Conservation (phyloP, 2,329 filamentous ascomycete genomes). For the Penicillium sp. region DNA sequence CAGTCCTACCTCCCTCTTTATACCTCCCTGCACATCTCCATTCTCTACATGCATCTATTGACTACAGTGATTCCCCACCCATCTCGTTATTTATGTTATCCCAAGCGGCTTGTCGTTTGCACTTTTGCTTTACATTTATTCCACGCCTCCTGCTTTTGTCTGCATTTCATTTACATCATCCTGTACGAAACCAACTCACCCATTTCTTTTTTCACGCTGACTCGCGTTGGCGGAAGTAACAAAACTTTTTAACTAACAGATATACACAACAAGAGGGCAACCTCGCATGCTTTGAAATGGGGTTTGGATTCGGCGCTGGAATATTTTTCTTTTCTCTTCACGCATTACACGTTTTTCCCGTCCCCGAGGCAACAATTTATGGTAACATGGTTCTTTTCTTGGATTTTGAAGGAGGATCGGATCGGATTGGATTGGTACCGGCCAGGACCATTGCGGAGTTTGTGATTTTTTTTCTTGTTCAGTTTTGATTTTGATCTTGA, state of each 20-base stretch:
- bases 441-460: conserved; percentile 8
- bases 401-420: conserved; percentile 11
- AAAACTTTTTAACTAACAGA: conserved; percentile 16
- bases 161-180: neutral
- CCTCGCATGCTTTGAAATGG: conserved; percentile 25
- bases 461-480: conserved; percentile 6
- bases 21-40: neutral
- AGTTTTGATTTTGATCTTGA: conserved; percentile 10
- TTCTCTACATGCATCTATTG: neutral
- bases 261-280: conserved; percentile 28
- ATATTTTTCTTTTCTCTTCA: conserved; percentile 8
- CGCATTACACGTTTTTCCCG: neutral
- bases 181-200: neutral
- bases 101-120: neutral
- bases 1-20: neutral
- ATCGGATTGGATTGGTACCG: neutral
- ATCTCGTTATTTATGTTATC: conserved; percentile 2
- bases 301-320: conserved; percentile 18
- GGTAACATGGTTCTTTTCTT: neutral
- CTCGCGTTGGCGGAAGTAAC: neutral
- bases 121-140: neutral
- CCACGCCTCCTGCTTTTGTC: neutral
- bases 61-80: conserved; percentile 9
- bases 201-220: neutral
- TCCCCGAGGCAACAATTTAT: neutral